These are phyloP conservation scores for Neostapfia colusana DNA, from an alignment of 176 grass and related monocot species.

Conservation along the genomic window DNA sequence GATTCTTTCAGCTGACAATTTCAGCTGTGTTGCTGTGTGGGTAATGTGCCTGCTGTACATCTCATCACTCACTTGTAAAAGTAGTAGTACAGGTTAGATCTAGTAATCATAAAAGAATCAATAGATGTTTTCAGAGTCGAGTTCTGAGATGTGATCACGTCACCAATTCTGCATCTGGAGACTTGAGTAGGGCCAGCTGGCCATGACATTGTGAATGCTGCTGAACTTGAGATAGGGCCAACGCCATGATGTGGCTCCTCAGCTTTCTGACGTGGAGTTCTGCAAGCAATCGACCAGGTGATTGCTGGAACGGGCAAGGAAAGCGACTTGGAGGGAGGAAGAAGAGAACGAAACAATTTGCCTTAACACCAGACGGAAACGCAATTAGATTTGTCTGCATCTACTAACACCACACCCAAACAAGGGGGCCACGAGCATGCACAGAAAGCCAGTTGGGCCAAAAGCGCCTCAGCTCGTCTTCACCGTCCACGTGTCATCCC, in stretches of 20 bases:
- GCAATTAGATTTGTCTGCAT: not conserved
- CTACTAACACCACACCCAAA: not conserved
- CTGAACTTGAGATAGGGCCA: too few species aligned
- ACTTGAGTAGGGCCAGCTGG: too few species aligned
- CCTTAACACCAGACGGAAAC: not conserved
- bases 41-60: too few species aligned
- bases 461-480: not conserved
- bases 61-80: conserved; percentile 25
- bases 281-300: too few species aligned
- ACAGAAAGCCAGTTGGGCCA: not conserved
- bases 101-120: not conserved
- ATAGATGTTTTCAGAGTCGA: not conserved
- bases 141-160: not conserved
- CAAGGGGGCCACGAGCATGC: not conserved
- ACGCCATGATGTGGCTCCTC: not conserved
- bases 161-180: too few species aligned
- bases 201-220: too few species aligned
- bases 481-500: conserved; percentile 41
- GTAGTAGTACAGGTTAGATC: not conserved
- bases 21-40: not conserved
- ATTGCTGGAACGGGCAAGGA: not conserved
- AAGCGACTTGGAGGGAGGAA: too few species aligned
- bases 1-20: conserved; percentile 9
- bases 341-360: too few species aligned
- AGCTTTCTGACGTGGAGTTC: not conserved